Conservation (phyloP, 1,139 yeast species). For the Suhomyces chickasaworum region DNA sequence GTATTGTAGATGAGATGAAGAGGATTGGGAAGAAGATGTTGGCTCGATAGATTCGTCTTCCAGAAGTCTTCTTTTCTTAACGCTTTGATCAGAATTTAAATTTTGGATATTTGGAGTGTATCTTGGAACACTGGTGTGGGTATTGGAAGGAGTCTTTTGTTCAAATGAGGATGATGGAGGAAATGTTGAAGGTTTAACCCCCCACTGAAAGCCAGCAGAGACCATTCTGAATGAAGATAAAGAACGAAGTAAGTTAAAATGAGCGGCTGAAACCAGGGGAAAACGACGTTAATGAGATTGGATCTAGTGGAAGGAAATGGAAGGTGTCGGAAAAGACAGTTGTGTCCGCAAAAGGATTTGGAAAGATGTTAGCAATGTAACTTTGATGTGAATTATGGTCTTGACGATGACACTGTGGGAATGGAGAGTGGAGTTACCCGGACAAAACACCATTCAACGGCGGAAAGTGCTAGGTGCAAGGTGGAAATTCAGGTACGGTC, state of each 20-base stretch:
- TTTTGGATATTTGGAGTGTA: conserved; percentile 18
- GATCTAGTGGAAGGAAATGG: neutral
- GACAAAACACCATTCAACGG: neutral
- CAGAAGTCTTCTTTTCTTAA: conserved; percentile 21
- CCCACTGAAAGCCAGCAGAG: conserved; percentile 42
- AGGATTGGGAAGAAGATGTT: conserved; percentile 3
- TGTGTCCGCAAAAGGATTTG: neutral
- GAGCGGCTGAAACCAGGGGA: neutral
- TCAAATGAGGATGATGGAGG: conserved; percentile 2
- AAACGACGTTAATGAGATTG: neutral
- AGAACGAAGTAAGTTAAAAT: neutral
- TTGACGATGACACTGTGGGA: conserved; percentile 5
- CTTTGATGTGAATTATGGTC: neutral
- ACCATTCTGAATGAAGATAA: conserved; percentile 19
- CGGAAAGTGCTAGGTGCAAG: too few relatives aligned
- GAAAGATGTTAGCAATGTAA: neutral
- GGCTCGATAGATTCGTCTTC: conserved; percentile 17
- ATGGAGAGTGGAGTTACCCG: conserved; percentile 3
- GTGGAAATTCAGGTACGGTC: neutral
- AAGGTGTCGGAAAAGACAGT: neutral
- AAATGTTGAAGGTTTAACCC: conserved; percentile 20
- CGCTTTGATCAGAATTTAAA: neutral
- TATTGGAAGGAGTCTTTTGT: neutral
- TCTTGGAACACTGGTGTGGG: conserved; percentile 17
- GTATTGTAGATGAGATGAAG: conserved; percentile 9